phyloP scores from a whole-genome alignment of 148 eudicot species.

The Camellia lanceoleosa region DNA sequence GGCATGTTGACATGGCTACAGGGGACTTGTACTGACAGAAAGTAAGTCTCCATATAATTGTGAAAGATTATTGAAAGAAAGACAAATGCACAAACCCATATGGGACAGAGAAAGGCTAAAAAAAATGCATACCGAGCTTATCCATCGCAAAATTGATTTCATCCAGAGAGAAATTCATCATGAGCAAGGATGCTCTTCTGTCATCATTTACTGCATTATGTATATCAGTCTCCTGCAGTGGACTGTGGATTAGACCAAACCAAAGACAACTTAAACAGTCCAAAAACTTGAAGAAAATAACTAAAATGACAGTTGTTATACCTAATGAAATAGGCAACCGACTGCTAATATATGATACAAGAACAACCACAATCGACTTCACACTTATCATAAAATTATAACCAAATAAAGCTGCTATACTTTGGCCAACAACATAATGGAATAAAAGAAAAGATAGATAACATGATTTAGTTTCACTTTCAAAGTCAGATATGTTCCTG shows the following conservation, averaged over 20 bases:
- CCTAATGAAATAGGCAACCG: too few species aligned
- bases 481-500: too few species aligned
- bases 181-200: slow-evolving; percentile 54
- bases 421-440: too few species aligned
- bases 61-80: background rate
- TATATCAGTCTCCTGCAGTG: slow-evolving; percentile 61
- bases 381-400: too few species aligned
- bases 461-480: too few species aligned
- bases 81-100: background rate
- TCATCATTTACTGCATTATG: slow-evolving; percentile 39
- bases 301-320: too few species aligned
- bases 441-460: too few species aligned
- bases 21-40: background rate
- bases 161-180: slow-evolving; percentile 72
- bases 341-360: too few species aligned
- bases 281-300: background rate
- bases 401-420: too few species aligned
- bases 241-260: slow-evolving; percentile 8
- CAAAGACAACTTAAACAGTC: background rate
- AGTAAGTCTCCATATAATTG: background rate
- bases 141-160: slow-evolving; percentile 72
- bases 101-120: background rate
- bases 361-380: too few species aligned
- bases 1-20: slow-evolving; percentile 6
- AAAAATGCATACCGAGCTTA: slow-evolving; percentile 56